These are phyloP conservation scores for Ogataea siamensis DNA, from an alignment of 805 yeast genomes.

Conservation along the genomic window DNA sequence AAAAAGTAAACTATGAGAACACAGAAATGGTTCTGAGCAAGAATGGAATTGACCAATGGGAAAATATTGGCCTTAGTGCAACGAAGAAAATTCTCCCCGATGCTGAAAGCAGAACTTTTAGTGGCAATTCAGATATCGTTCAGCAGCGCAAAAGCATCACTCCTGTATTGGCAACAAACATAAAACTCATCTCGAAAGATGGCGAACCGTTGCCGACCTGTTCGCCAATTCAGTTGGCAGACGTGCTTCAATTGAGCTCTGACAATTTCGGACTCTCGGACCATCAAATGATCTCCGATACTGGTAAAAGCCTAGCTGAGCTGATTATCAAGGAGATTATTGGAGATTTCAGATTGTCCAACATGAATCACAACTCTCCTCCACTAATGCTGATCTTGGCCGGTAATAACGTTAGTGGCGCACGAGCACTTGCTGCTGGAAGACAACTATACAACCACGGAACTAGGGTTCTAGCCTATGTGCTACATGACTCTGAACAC, in stretches of 20 bases:
- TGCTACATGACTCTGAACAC: conserved; percentile 36
- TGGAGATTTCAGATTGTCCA: conserved; percentile 62
- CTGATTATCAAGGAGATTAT: conserved; percentile 63
- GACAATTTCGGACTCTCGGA: conserved; percentile 53
- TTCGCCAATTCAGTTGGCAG: conserved; percentile 75
- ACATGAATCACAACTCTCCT: conserved; percentile 71
- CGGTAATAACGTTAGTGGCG: conserved; percentile 76
- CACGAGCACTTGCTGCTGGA: conserved; percentile 73
- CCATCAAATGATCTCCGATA: conserved; percentile 54
- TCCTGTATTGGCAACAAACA: conserved; percentile 11
- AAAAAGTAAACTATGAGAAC: conserved; percentile 56
- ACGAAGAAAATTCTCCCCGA: conserved; percentile 16
- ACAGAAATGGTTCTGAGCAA: conserved; percentile 71
- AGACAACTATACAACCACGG: conserved; percentile 76
- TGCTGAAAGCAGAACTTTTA: conserved; percentile 23
- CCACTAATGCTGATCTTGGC: conserved; percentile 70
- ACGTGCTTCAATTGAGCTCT: conserved; percentile 60
- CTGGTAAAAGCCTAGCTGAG: conserved; percentile 63
- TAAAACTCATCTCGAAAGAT: conserved; percentile 18
- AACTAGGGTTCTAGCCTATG: conserved; percentile 59
- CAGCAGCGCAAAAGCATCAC: conserved; percentile 20
- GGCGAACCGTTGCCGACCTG: conserved; percentile 52
- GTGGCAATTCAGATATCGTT: conserved; percentile 19
- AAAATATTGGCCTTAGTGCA: conserved; percentile 29
- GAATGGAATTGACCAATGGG: conserved; percentile 52